Evolutionary conservation across 768 basidiomycete genomes (phyloP).

Genomic region (Mycena leptocephala): DNA sequence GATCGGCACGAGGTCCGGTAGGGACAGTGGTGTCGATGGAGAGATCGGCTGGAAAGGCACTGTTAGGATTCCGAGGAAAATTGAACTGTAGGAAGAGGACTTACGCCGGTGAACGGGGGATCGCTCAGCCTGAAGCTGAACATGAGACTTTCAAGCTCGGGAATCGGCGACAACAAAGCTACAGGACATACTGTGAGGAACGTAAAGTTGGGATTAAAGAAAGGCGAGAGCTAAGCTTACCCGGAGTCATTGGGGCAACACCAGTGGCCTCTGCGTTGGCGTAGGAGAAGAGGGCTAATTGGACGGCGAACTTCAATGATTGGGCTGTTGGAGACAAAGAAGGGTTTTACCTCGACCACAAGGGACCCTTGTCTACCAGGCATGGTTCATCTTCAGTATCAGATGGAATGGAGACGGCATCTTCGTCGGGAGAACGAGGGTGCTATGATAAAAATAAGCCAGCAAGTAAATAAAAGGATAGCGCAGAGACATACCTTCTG

Average conservation of each 20-base stretch:
- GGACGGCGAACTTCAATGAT: background rate
- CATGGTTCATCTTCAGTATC: background rate
- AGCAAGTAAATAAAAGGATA: too few species aligned
- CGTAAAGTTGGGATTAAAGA: background rate
- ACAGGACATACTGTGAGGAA: background rate
- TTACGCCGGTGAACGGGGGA: background rate
- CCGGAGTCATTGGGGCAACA: background rate
- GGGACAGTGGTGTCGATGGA: background rate
- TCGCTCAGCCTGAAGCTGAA: background rate
- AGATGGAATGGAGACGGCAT: background rate
- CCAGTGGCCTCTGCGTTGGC: too few species aligned
- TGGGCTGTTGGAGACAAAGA: too few species aligned
- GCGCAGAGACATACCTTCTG: background rate
- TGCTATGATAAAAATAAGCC: background rate
- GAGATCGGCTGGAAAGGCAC: background rate
- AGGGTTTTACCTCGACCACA: too few species aligned
- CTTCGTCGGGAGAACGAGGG: background rate
- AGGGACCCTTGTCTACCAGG: too few species aligned
- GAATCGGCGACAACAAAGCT: background rate
- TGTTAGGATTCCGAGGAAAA: background rate
- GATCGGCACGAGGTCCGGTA: conserved; percentile 9
- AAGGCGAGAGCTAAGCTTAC: background rate
- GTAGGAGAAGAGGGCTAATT: background rate
- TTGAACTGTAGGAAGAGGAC: background rate
- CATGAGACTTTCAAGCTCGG: conserved; percentile 2